Evolutionary conservation across 352 stramenopile genomes (phyloP).

Genomic region (Pythium volutum): DNA sequence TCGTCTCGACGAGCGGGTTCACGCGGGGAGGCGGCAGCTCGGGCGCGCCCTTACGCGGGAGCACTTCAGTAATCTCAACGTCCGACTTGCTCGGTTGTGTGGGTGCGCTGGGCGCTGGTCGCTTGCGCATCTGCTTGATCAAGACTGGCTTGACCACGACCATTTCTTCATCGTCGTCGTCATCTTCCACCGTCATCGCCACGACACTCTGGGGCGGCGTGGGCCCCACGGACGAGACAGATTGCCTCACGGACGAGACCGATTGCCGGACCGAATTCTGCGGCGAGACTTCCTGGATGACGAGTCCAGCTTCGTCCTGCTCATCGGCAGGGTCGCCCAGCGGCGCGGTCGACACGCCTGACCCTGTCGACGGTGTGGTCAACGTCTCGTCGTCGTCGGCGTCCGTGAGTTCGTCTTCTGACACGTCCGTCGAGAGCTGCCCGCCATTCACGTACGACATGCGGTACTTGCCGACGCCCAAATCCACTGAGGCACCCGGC

Average conservation of each 20-base stretch:
- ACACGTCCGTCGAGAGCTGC: slow-evolving; percentile 10
- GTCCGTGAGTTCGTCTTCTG: slow-evolving; percentile 23
- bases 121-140: slow-evolving; percentile 20
- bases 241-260: slow-evolving; percentile 5
- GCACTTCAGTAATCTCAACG: slow-evolving; percentile 9
- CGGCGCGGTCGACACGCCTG: neutral
- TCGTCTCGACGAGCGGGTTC: slow-evolving; percentile 18
- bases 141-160: slow-evolving; percentile 22
- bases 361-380: slow-evolving; percentile 27
- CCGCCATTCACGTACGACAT: slow-evolving; percentile 28
- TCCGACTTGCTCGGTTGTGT: neutral
- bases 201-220: slow-evolving; percentile 24
- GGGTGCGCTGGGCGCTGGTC: neutral
- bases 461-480: slow-evolving; percentile 55
- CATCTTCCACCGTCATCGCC: slow-evolving; percentile 9
- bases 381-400: slow-evolving; percentile 17
- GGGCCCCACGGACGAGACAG: slow-evolving; percentile 2
- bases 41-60: neutral
- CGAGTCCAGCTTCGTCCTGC: slow-evolving; percentile 6
- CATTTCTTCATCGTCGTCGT: slow-evolving; percentile 25
- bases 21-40: slow-evolving; percentile 10
- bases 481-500: slow-evolving; percentile 18
- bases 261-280: slow-evolving; percentile 16
- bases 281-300: slow-evolving; percentile 50
- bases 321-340: neutral